Percentiles rank a stretch among this genome's conserved stretches.
phyloP scores from a whole-genome alignment of 2,329 filamentous ascomycete species.

The Neonectria coccinea region DNA sequence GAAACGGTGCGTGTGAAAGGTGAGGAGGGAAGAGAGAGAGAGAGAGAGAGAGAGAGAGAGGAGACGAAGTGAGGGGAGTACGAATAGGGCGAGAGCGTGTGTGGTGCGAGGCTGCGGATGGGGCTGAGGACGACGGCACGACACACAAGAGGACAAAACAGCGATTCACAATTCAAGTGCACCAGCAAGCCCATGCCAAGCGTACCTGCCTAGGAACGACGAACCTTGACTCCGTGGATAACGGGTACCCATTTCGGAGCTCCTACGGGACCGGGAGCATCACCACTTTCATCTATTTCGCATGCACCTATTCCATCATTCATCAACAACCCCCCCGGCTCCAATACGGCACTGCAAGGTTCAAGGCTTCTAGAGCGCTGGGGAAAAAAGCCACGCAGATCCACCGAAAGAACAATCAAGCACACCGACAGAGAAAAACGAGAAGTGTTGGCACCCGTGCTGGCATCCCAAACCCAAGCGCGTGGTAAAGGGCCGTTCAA shows the following conservation, averaged over 20 bases:
- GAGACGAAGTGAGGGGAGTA: constrained; percentile 13
- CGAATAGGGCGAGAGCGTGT: constrained; percentile 14
- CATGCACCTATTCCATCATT: constrained; percentile 1
- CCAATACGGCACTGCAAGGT: neutral
- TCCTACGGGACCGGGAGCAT: constrained; percentile 16
- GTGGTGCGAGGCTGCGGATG: constrained; percentile 14
- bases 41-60: constrained; percentile 17
- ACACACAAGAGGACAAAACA: constrained; percentile 18
- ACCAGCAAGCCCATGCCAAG: constrained; percentile 2
- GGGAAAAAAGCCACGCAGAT: neutral
- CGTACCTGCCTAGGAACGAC: neutral
- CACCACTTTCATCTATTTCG: constrained; percentile 7
- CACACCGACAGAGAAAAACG: neutral
- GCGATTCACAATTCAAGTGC: constrained; percentile 6
- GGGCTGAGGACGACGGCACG: constrained; percentile 13
- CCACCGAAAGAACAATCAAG: neutral
- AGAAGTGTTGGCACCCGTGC: neutral
- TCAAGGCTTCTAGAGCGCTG: constrained; percentile 9
- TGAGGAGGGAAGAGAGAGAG: constrained; percentile 24
- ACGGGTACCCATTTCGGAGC: constrained; percentile 18
- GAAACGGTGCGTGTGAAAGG: constrained; percentile 33
- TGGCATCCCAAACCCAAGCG: constrained; percentile 4
- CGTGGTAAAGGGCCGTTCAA: neutral
- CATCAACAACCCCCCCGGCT: neutral
- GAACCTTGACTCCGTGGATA: constrained; percentile 13